phyloP scores from a whole-genome alignment of 2,329 filamentous ascomycete genomes.

The Neoscytalidium dimidiatum region DNA sequence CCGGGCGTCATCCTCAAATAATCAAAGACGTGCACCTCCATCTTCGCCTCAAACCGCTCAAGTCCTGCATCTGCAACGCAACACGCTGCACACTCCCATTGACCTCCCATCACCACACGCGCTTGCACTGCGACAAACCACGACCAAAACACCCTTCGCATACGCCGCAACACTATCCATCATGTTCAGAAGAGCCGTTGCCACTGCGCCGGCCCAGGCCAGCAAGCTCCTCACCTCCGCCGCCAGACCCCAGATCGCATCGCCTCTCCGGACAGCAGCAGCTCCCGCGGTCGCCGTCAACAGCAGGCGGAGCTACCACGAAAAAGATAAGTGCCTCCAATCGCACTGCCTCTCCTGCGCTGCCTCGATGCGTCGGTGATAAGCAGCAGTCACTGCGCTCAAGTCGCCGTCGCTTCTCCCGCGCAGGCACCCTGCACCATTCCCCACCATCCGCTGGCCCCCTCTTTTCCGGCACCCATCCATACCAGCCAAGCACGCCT shows the following conservation, averaged over 20 bases:
- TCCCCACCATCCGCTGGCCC: not conserved
- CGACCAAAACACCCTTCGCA: conserved; percentile 18
- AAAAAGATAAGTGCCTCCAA: conserved; percentile 59
- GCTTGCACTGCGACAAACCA: not conserved
- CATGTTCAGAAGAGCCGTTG: conserved; percentile 62
- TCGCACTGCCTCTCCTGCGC: not conserved
- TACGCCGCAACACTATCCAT: conserved; percentile 25
- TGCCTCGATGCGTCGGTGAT: not conserved
- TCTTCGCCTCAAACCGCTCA: conserved; percentile 22
- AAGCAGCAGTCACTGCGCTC: not conserved
- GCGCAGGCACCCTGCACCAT: not conserved
- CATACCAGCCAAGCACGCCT: not conserved
- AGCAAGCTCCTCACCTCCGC: conserved; percentile 52
- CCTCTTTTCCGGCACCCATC: too few relatives aligned
- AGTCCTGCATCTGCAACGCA: conserved; percentile 25
- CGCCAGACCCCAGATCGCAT: conserved; percentile 51
- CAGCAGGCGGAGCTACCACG: conserved; percentile 59
- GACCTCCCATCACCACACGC: conserved; percentile 24
- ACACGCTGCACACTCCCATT: conserved; percentile 16
- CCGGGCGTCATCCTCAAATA: conserved; percentile 21
- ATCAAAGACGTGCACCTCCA: conserved; percentile 17
- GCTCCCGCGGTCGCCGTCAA: conserved; percentile 41
- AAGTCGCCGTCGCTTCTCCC: not conserved
- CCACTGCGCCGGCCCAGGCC: conserved; percentile 55
- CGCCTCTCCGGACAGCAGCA: conserved; percentile 46